phyloP scores from a whole-genome alignment of 352 stramenopile species.

The Elongisporangium anandrum region DNA sequence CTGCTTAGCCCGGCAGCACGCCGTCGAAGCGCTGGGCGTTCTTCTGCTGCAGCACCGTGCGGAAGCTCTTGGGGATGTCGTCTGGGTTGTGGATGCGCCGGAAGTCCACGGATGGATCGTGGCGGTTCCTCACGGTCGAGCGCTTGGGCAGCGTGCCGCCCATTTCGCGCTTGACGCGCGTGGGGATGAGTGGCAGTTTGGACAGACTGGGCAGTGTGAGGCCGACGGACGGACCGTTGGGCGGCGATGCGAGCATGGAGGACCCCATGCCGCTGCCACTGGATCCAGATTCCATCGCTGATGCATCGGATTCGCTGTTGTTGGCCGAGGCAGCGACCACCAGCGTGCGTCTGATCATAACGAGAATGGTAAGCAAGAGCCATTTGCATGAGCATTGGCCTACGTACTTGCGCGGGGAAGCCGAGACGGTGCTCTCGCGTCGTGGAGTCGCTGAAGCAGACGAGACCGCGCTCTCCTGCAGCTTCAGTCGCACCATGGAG shows the following conservation, averaged over 20 bases:
- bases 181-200: constrained; percentile 41
- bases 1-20: constrained; percentile 18
- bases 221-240: background rate
- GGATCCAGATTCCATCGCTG: background rate
- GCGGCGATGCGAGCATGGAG: background rate
- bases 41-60: constrained; percentile 51
- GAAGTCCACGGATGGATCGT: constrained; percentile 64
- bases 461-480: constrained; percentile 13
- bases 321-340: constrained; percentile 4
- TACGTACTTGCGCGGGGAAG: constrained; percentile 1
- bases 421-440: constrained; percentile 9
- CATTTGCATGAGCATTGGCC: background rate
- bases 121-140: constrained; percentile 50
- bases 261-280: too few species aligned
- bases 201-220: background rate
- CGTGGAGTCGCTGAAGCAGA: constrained; percentile 4
- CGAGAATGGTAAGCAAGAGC: background rate
- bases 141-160: constrained; percentile 64
- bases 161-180: constrained; percentile 55
- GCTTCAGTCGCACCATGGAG: constrained; percentile 44
- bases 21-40: constrained; percentile 31
- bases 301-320: constrained; percentile 3
- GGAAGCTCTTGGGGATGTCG: constrained; percentile 72
- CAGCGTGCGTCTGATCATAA: constrained; percentile 7
- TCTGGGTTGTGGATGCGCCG: constrained; percentile 66